Conservation (phyloP, 164 flowering plant species). For the Euptelea pleiosperma region DNA sequence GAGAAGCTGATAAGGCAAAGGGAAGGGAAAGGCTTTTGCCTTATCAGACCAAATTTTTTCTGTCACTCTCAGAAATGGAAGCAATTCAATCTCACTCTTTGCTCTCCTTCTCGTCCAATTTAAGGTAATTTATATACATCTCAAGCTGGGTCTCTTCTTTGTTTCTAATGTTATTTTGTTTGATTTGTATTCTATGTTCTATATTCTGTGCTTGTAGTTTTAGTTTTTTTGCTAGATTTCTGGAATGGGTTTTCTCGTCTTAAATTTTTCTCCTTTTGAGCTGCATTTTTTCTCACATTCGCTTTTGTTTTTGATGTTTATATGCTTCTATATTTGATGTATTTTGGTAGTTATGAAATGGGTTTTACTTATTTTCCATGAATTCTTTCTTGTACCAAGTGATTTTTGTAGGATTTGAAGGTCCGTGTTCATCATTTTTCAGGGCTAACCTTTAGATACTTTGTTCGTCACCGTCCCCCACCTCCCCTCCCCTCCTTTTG, state of each 20-base stretch:
- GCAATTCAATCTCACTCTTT: conserved; percentile 24
- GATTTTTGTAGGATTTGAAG: background rate
- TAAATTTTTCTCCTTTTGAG: no score
- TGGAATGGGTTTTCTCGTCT: background rate
- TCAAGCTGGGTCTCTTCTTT: background rate
- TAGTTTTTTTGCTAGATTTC: background rate
- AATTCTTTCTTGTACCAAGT: background rate
- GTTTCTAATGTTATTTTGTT: background rate
- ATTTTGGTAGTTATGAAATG: background rate
- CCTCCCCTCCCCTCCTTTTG: no score
- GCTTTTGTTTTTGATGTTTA: background rate
- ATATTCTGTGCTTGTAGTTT: no score
- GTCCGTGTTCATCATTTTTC: background rate
- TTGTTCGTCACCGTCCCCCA: no score
- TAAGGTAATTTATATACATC: conserved; percentile 15
- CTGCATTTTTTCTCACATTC: no score
- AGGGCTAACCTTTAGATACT: background rate
- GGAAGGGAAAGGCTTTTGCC: background rate
- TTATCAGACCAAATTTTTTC: conserved; percentile 1
- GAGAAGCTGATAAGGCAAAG: conserved; percentile 11
- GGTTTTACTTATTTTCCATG: background rate
- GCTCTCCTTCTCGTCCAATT: conserved; percentile 27
- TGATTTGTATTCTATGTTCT: background rate
- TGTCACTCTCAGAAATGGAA: conserved; percentile 15
- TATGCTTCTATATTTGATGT: background rate